Base-by-base conservation (phyloP, 805 yeast species). In the Yamadazyma ubonensis region DNA sequence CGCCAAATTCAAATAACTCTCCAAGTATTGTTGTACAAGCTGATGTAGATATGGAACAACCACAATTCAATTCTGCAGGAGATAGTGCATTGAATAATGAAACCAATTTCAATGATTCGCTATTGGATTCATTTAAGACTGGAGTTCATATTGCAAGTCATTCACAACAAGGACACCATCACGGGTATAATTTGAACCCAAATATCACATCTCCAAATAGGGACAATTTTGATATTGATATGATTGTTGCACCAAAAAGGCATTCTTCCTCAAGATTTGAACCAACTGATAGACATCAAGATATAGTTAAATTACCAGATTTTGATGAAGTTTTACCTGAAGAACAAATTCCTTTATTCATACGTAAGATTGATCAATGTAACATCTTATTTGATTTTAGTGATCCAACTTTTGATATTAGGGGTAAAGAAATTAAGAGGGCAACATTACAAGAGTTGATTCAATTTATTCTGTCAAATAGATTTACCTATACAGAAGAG, bases 201-300 rank as follows among this genome's bases (percentile, higher is more conserved):
- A 57, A 58, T 39, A 58, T 79, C 41, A 76, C 79, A 6, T 70
- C 83, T 2, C 83, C 84, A 25, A 71, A 81, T 20, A 79, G 78
- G 55, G 86, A 84, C 50, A 80, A 70, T 30, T 71, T 76, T 45
- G 87, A 86, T 50, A 73, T 90, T 42, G 98, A 90, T 54, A 74
- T 90, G 51, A 83, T 90, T 38, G 81, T 58, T 15, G 59, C 71
- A 2, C 96, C 97, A 16, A 88, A 86, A 56, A 79, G 98, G 57
- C 98, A 91, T 59, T 84, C 91, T 37, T 86, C 95, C 20, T 86
- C 96, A 23, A 75, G 96, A 50, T 88, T 93, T 51, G 97, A 90
- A 61, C 86, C 95, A 7, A 76, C 84, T 6, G 73, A 66, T 31
- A 55, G 53, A 36, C 53, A 61, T 39, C 68, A 61, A 38, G 71